These are phyloP conservation scores for Rhodotorula babjevae DNA, from an alignment of 768 basidiomycete species.

Conservation along the genomic window DNA sequence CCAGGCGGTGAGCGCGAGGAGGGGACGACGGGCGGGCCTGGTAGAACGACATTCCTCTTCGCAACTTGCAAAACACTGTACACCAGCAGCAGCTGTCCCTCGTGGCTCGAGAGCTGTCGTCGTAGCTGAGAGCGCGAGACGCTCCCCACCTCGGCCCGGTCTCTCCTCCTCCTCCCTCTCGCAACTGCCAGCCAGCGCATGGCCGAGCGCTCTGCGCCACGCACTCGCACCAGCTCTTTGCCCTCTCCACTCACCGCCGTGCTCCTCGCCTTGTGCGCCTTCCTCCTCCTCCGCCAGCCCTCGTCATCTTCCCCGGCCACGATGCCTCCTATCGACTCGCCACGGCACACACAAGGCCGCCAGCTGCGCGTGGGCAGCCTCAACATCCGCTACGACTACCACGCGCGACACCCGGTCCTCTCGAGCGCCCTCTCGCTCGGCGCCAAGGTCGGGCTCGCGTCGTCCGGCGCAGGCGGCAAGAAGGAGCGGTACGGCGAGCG, in stretches of 20 bases:
- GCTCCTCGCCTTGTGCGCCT: not conserved
- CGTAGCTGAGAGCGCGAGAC: no score
- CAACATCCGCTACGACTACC: constrained; percentile 22
- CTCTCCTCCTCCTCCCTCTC: not conserved
- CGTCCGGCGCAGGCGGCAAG: not conserved
- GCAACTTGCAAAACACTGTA: no score
- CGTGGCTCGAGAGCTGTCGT: no score
- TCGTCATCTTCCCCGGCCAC: not conserved
- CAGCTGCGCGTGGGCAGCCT: constrained; percentile 2
- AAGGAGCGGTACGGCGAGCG: constrained; percentile 12
- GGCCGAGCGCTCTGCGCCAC: not conserved
- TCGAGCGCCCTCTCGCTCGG: not conserved
- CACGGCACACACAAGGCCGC: not conserved
- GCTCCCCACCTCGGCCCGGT: no score
- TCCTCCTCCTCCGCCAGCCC: not conserved
- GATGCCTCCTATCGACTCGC: not conserved
- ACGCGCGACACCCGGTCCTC: not conserved
- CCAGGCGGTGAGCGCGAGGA: constrained; percentile 7
- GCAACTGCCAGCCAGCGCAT: no score
- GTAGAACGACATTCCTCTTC: no score
- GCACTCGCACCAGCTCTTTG: not conserved
- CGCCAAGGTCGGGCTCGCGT: not conserved
- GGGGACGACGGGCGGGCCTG: no score
- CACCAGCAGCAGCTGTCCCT: no score
- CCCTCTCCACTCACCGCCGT: not conserved